Evolutionary conservation across 2,329 filamentous ascomycete genomes (phyloP).

Genomic region (Colletotrichum sojae): DNA sequence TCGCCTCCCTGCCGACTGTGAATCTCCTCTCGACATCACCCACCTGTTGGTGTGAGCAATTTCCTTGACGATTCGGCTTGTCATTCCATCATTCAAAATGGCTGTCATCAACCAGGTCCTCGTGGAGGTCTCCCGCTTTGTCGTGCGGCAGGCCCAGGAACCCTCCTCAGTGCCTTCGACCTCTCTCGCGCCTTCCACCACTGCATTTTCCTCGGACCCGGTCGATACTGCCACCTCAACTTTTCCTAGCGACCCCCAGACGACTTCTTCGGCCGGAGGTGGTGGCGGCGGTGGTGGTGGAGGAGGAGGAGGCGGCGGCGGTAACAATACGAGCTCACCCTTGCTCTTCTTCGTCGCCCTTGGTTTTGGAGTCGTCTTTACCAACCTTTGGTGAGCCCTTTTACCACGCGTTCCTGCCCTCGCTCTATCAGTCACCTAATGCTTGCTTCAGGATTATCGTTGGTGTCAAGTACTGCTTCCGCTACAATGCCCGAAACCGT

Average conservation of each 20-base stretch:
- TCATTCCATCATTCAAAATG: slow-evolving; percentile 47
- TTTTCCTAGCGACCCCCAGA: background rate
- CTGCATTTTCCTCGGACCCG: slow-evolving; percentile 42
- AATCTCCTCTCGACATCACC: slow-evolving; percentile 30
- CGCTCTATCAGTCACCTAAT: slow-evolving; percentile 8
- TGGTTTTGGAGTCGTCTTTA: slow-evolving; percentile 98
- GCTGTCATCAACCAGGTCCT: slow-evolving; percentile 54
- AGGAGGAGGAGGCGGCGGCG: slow-evolving; percentile 34
- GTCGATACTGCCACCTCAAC: slow-evolving; percentile 21
- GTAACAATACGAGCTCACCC: slow-evolving; percentile 57
- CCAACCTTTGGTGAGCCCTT: slow-evolving; percentile 90
- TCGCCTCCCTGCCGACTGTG: slow-evolving; percentile 28
- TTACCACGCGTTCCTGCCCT: background rate
- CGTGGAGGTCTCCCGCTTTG: slow-evolving; percentile 53
- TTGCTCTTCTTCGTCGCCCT: slow-evolving; percentile 90
- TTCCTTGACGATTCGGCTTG: slow-evolving; percentile 6
- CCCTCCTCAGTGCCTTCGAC: slow-evolving; percentile 35
- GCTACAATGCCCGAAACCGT: slow-evolving; percentile 95
- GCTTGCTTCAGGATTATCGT: slow-evolving; percentile 89
- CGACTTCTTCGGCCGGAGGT: slow-evolving; percentile 1
- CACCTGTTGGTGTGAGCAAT: slow-evolving; percentile 30
- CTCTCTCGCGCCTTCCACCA: slow-evolving; percentile 42
- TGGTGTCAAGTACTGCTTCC: slow-evolving; percentile 98
- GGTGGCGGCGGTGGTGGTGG: slow-evolving; percentile 16
- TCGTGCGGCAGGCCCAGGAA: slow-evolving; percentile 48